A percentile compares a stretch with the other conserved stretches of the same genome.
These are phyloP conservation scores for Rhizopogon rudus DNA, from an alignment of 768 basidiomycete species.

Conservation along the genomic window DNA sequence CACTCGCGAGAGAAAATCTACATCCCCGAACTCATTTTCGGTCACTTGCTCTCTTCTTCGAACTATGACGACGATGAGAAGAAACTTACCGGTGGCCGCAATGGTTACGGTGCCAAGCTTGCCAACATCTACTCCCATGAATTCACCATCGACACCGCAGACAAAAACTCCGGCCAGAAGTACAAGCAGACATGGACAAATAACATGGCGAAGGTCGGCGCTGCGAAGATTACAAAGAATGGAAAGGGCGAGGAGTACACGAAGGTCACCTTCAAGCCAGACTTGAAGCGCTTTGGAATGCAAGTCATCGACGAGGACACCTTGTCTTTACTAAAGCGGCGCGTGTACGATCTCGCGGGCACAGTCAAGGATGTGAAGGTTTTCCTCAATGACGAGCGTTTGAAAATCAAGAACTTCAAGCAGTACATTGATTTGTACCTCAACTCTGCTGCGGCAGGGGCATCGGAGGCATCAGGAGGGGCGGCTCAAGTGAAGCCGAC, in stretches of 20 bases:
- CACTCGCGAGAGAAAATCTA: constrained; percentile 91
- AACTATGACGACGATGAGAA: constrained; percentile 99
- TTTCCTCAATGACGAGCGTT: constrained; percentile 83
- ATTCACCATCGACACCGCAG: constrained; percentile 94
- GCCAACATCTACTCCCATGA: constrained; percentile 97
- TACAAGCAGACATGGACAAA: constrained; percentile 93
- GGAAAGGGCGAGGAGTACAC: constrained; percentile 87
- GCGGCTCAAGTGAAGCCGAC: constrained; percentile 72
- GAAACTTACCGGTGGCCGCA: constrained; percentile 97
- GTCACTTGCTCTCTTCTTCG: constrained; percentile 87
- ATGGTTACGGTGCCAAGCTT: constrained; percentile 97
- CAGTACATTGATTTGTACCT: constrained; percentile 95
- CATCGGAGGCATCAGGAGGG: constrained; percentile 69
- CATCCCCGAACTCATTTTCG: constrained; percentile 97
- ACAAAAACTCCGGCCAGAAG: constrained; percentile 80
- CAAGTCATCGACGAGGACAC: constrained; percentile 87
- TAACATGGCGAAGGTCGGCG: constrained; percentile 87
- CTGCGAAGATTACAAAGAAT: constrained; percentile 93
- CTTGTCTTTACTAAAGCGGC: constrained; percentile 80
- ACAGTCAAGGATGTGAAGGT: constrained; percentile 92
- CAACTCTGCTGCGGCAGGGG: constrained; percentile 66
- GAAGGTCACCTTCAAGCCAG: constrained; percentile 88
- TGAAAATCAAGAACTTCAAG: constrained; percentile 95
- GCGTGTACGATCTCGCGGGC: constrained; percentile 97
- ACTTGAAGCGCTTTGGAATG: constrained; percentile 92